phyloP scores from a whole-genome alignment of 306 rosid genomes.

The Alnus rubra region DNA sequence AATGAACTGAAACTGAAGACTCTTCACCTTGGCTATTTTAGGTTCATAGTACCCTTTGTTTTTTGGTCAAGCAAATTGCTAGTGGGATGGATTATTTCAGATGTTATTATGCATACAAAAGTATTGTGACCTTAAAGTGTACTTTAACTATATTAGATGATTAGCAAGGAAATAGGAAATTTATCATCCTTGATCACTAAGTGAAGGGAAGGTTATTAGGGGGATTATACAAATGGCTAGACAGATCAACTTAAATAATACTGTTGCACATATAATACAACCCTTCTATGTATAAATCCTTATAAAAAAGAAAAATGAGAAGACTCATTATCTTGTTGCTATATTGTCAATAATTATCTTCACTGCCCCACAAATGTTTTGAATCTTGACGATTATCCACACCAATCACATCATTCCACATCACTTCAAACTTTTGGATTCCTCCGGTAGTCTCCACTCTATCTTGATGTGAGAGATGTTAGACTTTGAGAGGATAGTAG shows the following conservation, averaged over 20 bases:
- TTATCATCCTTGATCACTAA: not conserved
- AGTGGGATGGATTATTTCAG: not conserved
- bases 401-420: too few relatives aligned
- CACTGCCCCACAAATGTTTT: not conserved
- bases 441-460: too few relatives aligned
- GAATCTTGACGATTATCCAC: not conserved
- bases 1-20: not conserved
- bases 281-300: too few relatives aligned
- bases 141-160: not conserved
- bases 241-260: too few relatives aligned
- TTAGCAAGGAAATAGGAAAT: not conserved
- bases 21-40: not conserved
- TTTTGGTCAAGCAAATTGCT: not conserved
- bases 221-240: too few relatives aligned
- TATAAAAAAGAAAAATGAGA: too few relatives aligned
- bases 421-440: too few relatives aligned
- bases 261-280: not conserved
- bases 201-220: not conserved
- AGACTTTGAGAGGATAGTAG: not conserved
- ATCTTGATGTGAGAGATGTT: not conserved
- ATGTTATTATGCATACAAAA: not conserved
- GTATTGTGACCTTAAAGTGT: not conserved
- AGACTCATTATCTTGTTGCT: not conserved
- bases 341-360: not conserved
- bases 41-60: not conserved